A percentile compares a stretch with the other conserved stretches of the same genome.
Evolutionary conservation across 2,329 filamentous ascomycete species (phyloP).

Genomic region (Ceratocystiopsis sp.): DNA sequence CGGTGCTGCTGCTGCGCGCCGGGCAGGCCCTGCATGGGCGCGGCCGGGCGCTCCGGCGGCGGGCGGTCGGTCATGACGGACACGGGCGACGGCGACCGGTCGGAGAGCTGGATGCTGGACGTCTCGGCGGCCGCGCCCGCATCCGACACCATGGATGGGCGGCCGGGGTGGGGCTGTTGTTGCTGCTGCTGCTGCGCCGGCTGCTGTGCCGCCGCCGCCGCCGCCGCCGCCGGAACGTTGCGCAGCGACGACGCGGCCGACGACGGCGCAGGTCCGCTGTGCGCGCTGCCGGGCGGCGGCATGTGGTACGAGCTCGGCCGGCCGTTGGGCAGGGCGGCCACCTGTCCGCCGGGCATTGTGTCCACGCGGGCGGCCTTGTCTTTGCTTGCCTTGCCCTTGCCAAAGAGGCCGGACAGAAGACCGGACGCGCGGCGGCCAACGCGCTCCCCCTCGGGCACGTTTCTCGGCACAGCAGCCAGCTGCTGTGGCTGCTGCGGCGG

Average conservation of each 20-base stretch:
- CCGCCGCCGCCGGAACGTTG: too few species aligned
- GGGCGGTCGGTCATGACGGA: neutral
- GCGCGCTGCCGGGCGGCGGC: neutral
- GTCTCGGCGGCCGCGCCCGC: too few species aligned
- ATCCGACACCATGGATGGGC: too few species aligned
- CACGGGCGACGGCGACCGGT: slow-evolving; percentile 4
- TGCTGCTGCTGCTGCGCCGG: neutral
- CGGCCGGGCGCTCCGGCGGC: neutral
- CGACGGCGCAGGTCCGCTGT: too few species aligned
- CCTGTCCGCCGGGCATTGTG: too few species aligned
- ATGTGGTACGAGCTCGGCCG: neutral
- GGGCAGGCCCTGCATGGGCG: neutral
- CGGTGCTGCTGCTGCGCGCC: too few species aligned
- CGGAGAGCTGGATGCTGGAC: neutral
- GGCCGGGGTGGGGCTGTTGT: neutral
- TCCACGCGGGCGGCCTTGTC: neutral
- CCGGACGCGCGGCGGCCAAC: neutral
- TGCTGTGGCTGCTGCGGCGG: too few species aligned
- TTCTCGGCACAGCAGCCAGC: too few species aligned
- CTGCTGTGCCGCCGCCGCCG: neutral
- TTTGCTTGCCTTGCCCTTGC: slow-evolving; percentile 3
- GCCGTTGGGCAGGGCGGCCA: too few species aligned
- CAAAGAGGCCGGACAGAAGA: slow-evolving; percentile 6
- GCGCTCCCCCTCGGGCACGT: too few species aligned
- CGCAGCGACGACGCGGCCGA: too few species aligned